phyloP scores from a whole-genome alignment of 2,329 filamentous ascomycete genomes.

The Venturia aucupariae region DNA sequence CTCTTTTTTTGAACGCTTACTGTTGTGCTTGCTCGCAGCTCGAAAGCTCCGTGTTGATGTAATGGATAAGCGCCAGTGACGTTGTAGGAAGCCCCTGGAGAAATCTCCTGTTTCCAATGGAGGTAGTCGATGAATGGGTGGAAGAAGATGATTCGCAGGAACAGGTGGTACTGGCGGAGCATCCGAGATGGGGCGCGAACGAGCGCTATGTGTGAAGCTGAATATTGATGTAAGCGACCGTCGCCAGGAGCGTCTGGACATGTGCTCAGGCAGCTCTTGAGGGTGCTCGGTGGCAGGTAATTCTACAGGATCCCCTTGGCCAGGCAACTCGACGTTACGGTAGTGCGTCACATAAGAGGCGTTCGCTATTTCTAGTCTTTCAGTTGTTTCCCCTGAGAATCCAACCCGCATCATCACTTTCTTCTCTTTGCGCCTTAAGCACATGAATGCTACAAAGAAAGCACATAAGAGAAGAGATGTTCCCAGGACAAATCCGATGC shows the following conservation, averaged over 20 bases:
- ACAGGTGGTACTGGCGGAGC: background rate
- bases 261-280: background rate
- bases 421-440: background rate
- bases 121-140: background rate
- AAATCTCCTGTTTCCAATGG: background rate
- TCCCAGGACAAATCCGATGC: background rate
- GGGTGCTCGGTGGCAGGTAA: background rate
- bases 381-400: background rate
- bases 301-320: background rate
- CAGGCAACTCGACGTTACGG: background rate
- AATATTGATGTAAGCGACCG: background rate
- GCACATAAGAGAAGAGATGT: background rate
- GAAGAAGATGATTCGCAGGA: background rate
- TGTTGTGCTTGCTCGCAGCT: background rate
- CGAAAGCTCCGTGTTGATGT: background rate
- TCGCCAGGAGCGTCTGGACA: background rate
- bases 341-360: background rate
- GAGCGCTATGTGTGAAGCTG: background rate
- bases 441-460: background rate
- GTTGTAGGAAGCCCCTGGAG: background rate
- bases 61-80: background rate
- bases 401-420: background rate
- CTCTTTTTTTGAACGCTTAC: background rate
- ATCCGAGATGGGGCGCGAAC: background rate
- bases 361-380: background rate